Conservation (phyloP, 2,329 filamentous ascomycete species). For the Colletotrichum tofieldiae region DNA sequence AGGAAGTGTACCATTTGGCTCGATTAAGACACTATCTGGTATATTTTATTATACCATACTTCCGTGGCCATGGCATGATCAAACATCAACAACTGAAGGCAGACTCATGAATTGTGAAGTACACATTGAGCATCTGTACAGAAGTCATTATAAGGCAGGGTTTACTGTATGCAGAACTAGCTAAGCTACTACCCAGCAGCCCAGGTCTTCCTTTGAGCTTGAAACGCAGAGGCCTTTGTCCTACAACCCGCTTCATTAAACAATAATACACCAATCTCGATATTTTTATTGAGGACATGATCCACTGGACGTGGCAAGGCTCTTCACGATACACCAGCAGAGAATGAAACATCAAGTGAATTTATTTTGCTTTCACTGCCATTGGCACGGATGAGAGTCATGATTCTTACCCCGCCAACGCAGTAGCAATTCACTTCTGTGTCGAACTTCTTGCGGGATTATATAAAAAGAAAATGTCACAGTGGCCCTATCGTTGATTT, state of each 20-base stretch:
- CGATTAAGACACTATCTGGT: too few species aligned
- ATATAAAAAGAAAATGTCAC: background rate
- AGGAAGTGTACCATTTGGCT: too few species aligned
- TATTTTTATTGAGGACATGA: background rate
- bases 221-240: background rate
- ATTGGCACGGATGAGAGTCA: too few species aligned
- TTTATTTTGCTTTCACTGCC: background rate
- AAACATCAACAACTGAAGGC: too few species aligned
- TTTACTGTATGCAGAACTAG: too few species aligned
- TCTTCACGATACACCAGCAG: background rate
- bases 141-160: background rate
- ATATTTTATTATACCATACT: too few species aligned
- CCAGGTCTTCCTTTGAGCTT: background rate
- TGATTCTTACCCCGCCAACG: rapidly evolving
- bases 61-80: too few species aligned
- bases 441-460: background rate
- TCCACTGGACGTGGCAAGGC: background rate
- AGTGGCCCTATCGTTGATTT: too few species aligned
- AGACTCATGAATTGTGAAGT: too few species aligned
- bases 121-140: background rate
- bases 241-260: background rate
- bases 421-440: background rate
- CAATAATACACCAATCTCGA: background rate
- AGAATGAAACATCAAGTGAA: background rate
- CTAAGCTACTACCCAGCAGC: background rate